Percentiles rank a stretch among this genome's conserved stretches.
These are phyloP conservation scores for Starmerella gropengiesseri DNA, from an alignment of 805 yeast species.

Conservation along the genomic window DNA sequence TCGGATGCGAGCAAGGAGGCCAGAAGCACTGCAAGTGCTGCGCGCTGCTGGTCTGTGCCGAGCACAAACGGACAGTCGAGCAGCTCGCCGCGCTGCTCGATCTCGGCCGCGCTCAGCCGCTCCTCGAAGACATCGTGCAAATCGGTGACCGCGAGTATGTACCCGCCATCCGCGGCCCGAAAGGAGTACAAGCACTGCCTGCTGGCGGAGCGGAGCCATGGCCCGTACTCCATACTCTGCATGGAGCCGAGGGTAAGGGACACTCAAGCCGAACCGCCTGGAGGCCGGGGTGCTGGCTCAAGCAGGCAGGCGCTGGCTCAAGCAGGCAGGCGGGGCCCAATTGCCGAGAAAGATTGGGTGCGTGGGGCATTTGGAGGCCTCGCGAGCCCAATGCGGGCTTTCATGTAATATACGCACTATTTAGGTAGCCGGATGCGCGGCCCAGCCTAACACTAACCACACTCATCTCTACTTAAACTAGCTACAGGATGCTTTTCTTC, in stretches of 20 bases:
- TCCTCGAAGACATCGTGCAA: slow-evolving; percentile 5
- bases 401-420: too few relatives aligned
- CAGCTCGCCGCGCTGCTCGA: slow-evolving; percentile 8
- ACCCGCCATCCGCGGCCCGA: slow-evolving; percentile 1
- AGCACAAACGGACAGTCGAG: slow-evolving; percentile 11
- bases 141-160: slow-evolving; percentile 8
- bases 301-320: too few relatives aligned
- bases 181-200: slow-evolving; percentile 4
- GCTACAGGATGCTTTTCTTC: background rate
- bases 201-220: slow-evolving; percentile 5
- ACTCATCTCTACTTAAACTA: too few relatives aligned
- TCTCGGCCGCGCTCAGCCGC: background rate
- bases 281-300: too few relatives aligned
- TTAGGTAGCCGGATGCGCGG: too few relatives aligned
- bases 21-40: slow-evolving; percentile 2
- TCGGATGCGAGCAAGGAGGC: background rate
- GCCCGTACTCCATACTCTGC: background rate
- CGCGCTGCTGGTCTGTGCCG: slow-evolving; percentile 2
- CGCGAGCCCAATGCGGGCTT: too few relatives aligned
- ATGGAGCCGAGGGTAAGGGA: background rate
- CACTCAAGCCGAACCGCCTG: background rate
- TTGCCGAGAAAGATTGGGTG: too few relatives aligned
- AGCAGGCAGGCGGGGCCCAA: too few relatives aligned
- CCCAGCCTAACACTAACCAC: too few relatives aligned
- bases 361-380: too few relatives aligned